These are phyloP conservation scores for Laetiporus sulphureus DNA, from an alignment of 1,284 basidiomycete species.

Conservation along the genomic window DNA sequence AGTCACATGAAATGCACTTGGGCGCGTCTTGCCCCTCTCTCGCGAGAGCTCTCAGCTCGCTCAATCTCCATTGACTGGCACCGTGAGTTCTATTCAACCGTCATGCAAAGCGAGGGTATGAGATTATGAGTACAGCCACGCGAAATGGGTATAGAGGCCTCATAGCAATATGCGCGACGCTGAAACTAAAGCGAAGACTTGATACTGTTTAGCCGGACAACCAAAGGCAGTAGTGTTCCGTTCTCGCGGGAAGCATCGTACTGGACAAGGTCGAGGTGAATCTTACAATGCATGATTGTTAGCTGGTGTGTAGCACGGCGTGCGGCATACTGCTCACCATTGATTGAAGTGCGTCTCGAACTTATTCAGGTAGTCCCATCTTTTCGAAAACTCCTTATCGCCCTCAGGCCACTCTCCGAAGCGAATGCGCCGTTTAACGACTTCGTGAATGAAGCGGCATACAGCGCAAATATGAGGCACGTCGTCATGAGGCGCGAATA, in stretches of 20 bases:
- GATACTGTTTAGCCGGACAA: constrained; percentile 71
- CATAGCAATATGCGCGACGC: too few relatives aligned
- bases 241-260: constrained; percentile 85
- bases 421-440: constrained; percentile 65
- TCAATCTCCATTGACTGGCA: too few relatives aligned
- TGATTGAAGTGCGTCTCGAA: constrained; percentile 93
- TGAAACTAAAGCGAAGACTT: too few relatives aligned
- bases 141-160: too few relatives aligned
- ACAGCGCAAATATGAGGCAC: constrained; percentile 82
- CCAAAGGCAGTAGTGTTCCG: constrained; percentile 69
- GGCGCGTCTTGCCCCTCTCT: too few relatives aligned
- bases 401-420: constrained; percentile 53
- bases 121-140: too few relatives aligned
- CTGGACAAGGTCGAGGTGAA: constrained; percentile 75
- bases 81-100: too few relatives aligned
- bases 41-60: too few relatives aligned
- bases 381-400: constrained; percentile 57
- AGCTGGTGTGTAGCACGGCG: neutral
- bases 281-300: constrained; percentile 29
- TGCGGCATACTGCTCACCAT: constrained; percentile 40
- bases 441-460: constrained; percentile 70
- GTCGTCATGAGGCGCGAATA: constrained; percentile 81
- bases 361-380: constrained; percentile 78
- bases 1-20: too few relatives aligned
- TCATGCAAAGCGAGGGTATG: too few relatives aligned